These are phyloP conservation scores for Fusarium albosuccineum DNA, from an alignment of 2,329 filamentous ascomycete species.

Conservation along the genomic window DNA sequence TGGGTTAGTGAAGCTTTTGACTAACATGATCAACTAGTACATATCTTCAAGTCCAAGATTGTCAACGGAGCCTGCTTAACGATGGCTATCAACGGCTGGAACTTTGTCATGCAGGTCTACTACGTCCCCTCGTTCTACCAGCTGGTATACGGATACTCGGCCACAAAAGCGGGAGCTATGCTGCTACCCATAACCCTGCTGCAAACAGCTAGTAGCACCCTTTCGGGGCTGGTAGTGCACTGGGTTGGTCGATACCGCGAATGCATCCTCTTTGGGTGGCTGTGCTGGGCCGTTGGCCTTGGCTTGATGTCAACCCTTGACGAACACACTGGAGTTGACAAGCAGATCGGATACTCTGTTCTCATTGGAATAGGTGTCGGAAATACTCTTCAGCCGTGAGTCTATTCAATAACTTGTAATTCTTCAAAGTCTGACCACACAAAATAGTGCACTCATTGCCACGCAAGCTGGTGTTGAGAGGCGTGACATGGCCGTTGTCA, in stretches of 20 bases:
- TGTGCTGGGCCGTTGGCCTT: slow-evolving; percentile 64
- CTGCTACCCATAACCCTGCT: slow-evolving; percentile 59
- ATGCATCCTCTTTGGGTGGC: slow-evolving; percentile 66
- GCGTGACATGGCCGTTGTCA: slow-evolving; percentile 58
- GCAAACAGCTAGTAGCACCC: slow-evolving; percentile 61
- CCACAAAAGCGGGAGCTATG: slow-evolving; percentile 57
- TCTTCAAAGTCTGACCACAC: not conserved
- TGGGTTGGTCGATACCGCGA: slow-evolving; percentile 66
- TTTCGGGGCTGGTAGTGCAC: slow-evolving; percentile 65
- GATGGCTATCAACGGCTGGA: slow-evolving; percentile 71
- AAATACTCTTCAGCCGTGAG: slow-evolving; percentile 64
- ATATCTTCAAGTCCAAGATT: slow-evolving; percentile 66
- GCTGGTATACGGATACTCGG: slow-evolving; percentile 58
- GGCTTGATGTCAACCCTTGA: slow-evolving; percentile 66
- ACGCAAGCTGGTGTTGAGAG: slow-evolving; percentile 68
- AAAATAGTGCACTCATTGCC: slow-evolving; percentile 60
- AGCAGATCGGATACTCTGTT: slow-evolving; percentile 67
- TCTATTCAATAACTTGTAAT: not conserved
- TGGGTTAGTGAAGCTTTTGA: fast-evolving
- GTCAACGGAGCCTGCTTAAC: slow-evolving; percentile 68
- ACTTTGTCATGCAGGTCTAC: slow-evolving; percentile 68
- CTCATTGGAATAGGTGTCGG: slow-evolving; percentile 66
- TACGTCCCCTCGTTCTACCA: slow-evolving; percentile 63
- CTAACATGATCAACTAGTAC: slow-evolving; percentile 48
- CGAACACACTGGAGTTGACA: slow-evolving; percentile 60